These are phyloP conservation scores for Verticillium albo-atrum DNA, from an alignment of 2,329 filamentous ascomycete genomes.

Conservation along the genomic window DNA sequence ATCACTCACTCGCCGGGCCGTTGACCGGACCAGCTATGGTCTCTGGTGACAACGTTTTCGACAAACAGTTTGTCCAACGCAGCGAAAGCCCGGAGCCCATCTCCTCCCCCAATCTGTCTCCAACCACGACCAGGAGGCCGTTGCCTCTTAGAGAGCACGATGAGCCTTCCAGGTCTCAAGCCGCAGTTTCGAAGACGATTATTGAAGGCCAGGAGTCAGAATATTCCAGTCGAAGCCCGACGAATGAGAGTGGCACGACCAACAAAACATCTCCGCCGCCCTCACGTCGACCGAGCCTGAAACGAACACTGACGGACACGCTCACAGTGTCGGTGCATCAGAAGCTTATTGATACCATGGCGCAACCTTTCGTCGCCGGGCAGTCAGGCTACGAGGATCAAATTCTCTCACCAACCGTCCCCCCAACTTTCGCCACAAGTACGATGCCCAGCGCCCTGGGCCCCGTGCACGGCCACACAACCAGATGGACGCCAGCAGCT, in stretches of 20 bases:
- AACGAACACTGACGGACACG: constrained; percentile 85
- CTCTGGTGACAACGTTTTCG: constrained; percentile 76
- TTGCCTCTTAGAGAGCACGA: constrained; percentile 6
- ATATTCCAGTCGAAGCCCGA: constrained; percentile 48
- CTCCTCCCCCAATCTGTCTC: constrained; percentile 28
- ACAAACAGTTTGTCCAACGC: constrained; percentile 66
- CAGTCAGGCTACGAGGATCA: constrained; percentile 32
- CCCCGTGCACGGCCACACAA: constrained; percentile 80
- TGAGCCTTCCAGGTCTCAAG: constrained; percentile 1
- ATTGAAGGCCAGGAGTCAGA: constrained; percentile 33
- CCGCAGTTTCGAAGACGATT: constrained; percentile 9
- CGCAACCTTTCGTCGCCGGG: constrained; percentile 69
- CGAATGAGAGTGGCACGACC: constrained; percentile 51
- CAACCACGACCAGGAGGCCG: constrained; percentile 16
- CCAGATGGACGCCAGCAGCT: constrained; percentile 82
- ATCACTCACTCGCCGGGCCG: constrained; percentile 47
- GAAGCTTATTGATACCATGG: constrained; percentile 79
- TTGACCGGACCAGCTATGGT: constrained; percentile 75
- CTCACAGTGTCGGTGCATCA: constrained; percentile 70
- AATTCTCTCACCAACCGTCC: constrained; percentile 38
- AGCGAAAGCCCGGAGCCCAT: constrained; percentile 46
- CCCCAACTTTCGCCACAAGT: constrained; percentile 33
- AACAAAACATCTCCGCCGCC: constrained; percentile 47
- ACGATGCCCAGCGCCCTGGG: constrained; percentile 43
- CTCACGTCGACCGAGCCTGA: constrained; percentile 63